Conservation (phyloP, 345 rosid genomes). For the Eucalyptus microcorys region DNA sequence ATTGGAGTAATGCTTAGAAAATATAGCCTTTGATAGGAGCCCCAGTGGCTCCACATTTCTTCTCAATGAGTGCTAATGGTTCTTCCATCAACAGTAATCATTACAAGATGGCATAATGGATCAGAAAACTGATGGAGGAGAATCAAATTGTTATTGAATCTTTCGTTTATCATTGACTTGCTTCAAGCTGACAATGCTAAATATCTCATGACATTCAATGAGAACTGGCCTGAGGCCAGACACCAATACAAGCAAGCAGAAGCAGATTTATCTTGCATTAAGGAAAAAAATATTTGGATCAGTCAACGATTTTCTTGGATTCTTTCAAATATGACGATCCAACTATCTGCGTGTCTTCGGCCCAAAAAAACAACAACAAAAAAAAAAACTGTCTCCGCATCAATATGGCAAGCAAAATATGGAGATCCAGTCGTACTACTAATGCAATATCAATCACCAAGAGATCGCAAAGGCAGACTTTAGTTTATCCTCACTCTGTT, state of each 20-base stretch:
- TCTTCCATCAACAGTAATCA: neutral
- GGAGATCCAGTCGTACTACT: neutral
- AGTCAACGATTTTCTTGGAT: neutral
- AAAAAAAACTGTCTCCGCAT: neutral
- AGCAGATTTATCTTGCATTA: neutral
- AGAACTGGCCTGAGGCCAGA: neutral
- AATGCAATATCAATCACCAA: neutral
- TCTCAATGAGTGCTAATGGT: neutral
- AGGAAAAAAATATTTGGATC: neutral
- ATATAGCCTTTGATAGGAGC: neutral
- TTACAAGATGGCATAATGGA: neutral
- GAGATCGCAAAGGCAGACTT: neutral
- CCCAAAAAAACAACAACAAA: neutral
- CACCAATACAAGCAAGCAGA: neutral
- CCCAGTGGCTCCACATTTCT: neutral
- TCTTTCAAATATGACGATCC: neutral
- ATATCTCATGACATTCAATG: neutral
- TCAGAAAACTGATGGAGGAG: neutral
- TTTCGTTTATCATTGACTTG: neutral
- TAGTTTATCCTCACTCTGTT: neutral
- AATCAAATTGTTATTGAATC: neutral
- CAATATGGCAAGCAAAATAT: neutral
- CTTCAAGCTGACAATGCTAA: neutral
- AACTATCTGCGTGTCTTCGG: neutral
- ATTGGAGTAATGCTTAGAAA: neutral